Base-by-base conservation (phyloP, 2,329 filamentous ascomycete species). In the Xylaria sp. region DNA sequence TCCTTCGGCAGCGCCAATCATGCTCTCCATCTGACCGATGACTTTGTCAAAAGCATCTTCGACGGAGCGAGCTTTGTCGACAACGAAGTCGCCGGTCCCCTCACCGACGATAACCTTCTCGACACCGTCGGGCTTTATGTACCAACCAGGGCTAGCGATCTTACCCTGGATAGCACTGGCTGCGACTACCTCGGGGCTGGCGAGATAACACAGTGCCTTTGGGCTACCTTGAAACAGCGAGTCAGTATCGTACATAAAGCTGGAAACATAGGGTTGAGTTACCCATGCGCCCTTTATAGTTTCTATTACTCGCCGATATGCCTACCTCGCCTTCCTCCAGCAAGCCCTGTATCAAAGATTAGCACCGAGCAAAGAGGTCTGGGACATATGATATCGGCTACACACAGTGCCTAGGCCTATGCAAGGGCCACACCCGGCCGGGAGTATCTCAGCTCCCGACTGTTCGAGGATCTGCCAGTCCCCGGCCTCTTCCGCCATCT, bases 221-320 rank as follows among this genome's bases (percentile, higher is more conserved):
- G 24, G 24, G 24, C 24, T 5, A 91, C 91, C 66, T 91, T 86
- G 0, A n/a, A n/a, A n/a, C n/a, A n/a, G n/a, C n/a, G 91, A 90
- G 4, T 90, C 84, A 2, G 82, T 85, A 13, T 83, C n/a, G n/a
- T n/a, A n/a, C n/a, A n/a, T n/a, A n/a, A n/a, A 87, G 2, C 24
- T 26, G 11, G 24, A 26, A 11, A 6, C 24, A 26, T 26, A 6
- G 24, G 24, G 24, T 11, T 26, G 24, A 11, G 24, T 26, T 26
- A 9, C 92, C 92, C 90, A 97, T 95, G 2, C 92, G 85, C 0
- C 92, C 92, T 72, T 92, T 92, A 78, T 92, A 97, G 72, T 96
- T 96, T 9, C 92, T 81, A 76, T 97, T 97, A 47, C 81, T 86
- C 0, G 91, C 90, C 56, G 81, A 87, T 63, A 97, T 92, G 19